Conservation (phyloP, 2,329 filamentous ascomycete genomes). For the Pestalotiopsis sp. region DNA sequence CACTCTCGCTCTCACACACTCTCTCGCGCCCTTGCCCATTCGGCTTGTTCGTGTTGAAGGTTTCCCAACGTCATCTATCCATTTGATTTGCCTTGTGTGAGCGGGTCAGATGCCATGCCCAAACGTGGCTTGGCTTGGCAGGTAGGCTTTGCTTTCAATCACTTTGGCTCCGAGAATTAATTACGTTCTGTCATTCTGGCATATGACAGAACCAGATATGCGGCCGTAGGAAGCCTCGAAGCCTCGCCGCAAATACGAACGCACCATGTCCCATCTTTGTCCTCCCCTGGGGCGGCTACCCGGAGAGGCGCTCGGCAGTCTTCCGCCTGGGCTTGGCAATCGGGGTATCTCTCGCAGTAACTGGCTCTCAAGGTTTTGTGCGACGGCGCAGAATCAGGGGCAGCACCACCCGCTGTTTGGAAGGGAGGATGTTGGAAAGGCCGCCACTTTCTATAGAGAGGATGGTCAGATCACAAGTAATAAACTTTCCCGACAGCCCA, state of each 20-base stretch:
- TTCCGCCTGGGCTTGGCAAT: not conserved
- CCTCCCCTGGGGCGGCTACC: not conserved
- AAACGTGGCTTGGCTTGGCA: too few species aligned
- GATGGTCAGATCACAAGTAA: not conserved
- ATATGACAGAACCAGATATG: too few species aligned
- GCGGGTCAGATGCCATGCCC: too few species aligned
- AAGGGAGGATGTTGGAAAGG: not conserved
- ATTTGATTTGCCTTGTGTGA: too few species aligned
- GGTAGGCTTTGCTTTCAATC: too few species aligned
- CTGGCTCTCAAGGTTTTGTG: not conserved
- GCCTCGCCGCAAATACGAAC: not conserved
- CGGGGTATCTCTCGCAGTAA: not conserved
- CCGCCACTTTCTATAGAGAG: not conserved
- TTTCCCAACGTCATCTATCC: too few species aligned
- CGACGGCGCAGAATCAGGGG: not conserved
- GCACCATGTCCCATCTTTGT: not conserved
- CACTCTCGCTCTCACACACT: not conserved
- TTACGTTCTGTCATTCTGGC: too few species aligned
- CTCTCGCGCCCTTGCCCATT: not conserved
- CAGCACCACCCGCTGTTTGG: not conserved
- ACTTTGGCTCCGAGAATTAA: too few species aligned
- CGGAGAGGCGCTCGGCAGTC: not conserved
- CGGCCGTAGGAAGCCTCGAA: too few species aligned
- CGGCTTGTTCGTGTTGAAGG: not conserved
- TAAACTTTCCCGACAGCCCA: not conserved